A percentile compares a stretch with the other conserved stretches of the same genome.
Evolutionary conservation across 179 eudicot species (phyloP).

Genomic region (Silene vulgaris): DNA sequence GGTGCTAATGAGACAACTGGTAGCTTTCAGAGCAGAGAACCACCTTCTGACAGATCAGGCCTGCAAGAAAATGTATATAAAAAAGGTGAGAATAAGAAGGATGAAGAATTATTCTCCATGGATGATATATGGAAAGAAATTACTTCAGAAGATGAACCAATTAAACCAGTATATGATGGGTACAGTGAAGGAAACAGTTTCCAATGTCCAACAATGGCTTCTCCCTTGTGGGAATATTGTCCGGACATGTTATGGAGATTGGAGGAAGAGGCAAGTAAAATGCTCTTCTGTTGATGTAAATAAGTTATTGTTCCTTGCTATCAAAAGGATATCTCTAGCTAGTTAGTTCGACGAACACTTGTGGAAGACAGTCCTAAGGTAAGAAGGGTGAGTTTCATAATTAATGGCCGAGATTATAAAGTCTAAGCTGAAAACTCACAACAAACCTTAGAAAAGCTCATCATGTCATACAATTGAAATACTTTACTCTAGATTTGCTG

Average conservation of each 20-base stretch:
- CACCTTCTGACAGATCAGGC: slow-evolving; percentile 32
- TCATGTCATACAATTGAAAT: background rate
- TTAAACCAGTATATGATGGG: slow-evolving; percentile 36
- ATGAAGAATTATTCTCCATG: slow-evolving; percentile 44
- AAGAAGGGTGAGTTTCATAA: background rate
- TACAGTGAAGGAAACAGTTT: slow-evolving; percentile 35
- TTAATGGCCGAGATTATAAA: background rate
- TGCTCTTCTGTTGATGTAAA: slow-evolving; percentile 36
- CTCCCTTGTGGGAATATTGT: slow-evolving; percentile 66
- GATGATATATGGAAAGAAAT: slow-evolving; percentile 96
- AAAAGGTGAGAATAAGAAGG: slow-evolving; percentile 23
- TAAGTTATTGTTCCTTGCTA: slow-evolving; percentile 34
- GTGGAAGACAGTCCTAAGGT: background rate
- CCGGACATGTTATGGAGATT: slow-evolving; percentile 49
- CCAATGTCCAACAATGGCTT: slow-evolving; percentile 38
- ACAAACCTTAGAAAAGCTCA: background rate
- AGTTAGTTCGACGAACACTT: slow-evolving; percentile 25
- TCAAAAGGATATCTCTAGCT: slow-evolving; percentile 27
- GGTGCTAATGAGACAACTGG: slow-evolving; percentile 28
- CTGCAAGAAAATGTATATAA: slow-evolving; percentile 27
- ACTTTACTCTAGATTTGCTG: background rate
- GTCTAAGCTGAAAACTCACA: slow-evolving; percentile 12
- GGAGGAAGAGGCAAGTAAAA: slow-evolving; percentile 44
- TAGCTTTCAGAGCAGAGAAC: slow-evolving; percentile 42
- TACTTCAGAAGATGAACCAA: slow-evolving; percentile 41